phyloP scores from a whole-genome alignment of 1,139 yeast genomes.

The Zygosaccharomyces sapae region DNA sequence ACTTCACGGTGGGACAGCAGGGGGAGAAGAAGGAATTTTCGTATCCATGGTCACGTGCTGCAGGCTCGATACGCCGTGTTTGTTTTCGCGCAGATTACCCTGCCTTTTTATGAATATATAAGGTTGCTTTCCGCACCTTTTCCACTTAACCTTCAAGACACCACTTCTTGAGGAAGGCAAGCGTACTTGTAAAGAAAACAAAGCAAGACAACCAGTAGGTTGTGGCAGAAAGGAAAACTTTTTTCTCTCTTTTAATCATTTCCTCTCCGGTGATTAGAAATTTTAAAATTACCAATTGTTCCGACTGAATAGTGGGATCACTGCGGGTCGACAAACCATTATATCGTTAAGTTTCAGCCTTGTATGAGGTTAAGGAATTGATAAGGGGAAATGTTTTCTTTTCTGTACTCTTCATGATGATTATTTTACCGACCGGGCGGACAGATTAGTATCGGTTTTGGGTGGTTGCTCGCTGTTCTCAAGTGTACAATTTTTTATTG shows the following conservation, averaged over 20 bases:
- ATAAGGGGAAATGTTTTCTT: conserved; percentile 5
- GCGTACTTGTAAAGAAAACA: too few relatives aligned
- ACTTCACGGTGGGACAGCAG: too few relatives aligned
- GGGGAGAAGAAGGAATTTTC: too few relatives aligned
- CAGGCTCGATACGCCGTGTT: too few relatives aligned
- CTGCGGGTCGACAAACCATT: conserved; percentile 38
- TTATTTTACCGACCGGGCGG: conserved; percentile 41
- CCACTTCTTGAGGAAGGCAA: too few relatives aligned
- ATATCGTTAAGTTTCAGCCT: conserved; percentile 41
- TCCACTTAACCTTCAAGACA: background rate
- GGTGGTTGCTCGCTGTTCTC: conserved; percentile 27
- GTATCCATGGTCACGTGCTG: too few relatives aligned
- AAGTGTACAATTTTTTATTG: conserved; percentile 35
- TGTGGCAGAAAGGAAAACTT: conserved; percentile 13
- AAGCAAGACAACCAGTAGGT: conserved; percentile 22
- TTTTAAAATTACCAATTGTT: conserved; percentile 37
- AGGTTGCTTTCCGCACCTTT: background rate
- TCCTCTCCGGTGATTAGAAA: conserved; percentile 27
- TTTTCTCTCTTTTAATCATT: background rate
- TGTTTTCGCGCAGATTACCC: background rate
- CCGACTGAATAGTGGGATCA: conserved; percentile 39
- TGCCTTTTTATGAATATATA: background rate
- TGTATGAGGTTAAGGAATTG: conserved; percentile 31
- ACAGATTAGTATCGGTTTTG: conserved; percentile 36
- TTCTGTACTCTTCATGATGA: conserved; percentile 31